Conservation (phyloP, 1,139 yeast species). For the Pneumocystis oryctolagi region DNA sequence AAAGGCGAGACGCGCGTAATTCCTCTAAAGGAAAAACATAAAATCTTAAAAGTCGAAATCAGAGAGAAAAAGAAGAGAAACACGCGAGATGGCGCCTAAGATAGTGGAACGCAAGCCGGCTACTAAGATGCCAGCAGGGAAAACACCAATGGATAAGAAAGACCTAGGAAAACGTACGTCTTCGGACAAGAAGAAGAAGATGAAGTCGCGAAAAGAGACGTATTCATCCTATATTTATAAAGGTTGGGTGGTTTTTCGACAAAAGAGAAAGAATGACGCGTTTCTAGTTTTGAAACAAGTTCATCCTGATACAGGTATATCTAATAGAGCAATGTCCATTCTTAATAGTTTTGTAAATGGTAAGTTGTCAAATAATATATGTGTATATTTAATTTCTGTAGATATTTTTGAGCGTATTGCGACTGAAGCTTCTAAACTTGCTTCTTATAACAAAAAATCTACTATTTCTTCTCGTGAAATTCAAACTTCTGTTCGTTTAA, state of each 20-base stretch:
- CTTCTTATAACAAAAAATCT: slow-evolving; percentile 98
- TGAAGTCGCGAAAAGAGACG: slow-evolving; percentile 96
- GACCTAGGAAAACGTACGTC: slow-evolving; percentile 60
- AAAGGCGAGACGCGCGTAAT: neutral
- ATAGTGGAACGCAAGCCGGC: slow-evolving; percentile 46
- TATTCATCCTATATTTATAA: slow-evolving; percentile 97
- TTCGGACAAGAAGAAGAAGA: slow-evolving; percentile 81
- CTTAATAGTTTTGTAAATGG: slow-evolving; percentile 92
- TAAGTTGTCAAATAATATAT: neutral
- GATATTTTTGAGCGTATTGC: slow-evolving; percentile 82
- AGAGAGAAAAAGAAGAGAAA: neutral
- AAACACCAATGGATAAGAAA: slow-evolving; percentile 82
- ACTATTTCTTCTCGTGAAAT: slow-evolving; percentile 98
- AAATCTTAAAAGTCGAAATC: neutral
- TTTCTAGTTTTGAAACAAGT: slow-evolving; percentile 66
- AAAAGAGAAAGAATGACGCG: neutral
- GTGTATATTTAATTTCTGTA: slow-evolving; percentile 40
- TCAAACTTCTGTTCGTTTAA: slow-evolving; percentile 97
- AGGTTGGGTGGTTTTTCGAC: neutral
- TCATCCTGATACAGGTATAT: slow-evolving; percentile 93
- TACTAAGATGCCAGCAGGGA: slow-evolving; percentile 37
- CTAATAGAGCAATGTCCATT: slow-evolving; percentile 97
- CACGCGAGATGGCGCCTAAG: slow-evolving; percentile 69
- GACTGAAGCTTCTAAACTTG: slow-evolving; percentile 95
- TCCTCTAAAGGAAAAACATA: neutral